Evolutionary conservation across 2,329 filamentous ascomycete genomes (phyloP), one percentile per base, ranked within the genome.

Genomic region (Lachnellula hyalina): DNA sequence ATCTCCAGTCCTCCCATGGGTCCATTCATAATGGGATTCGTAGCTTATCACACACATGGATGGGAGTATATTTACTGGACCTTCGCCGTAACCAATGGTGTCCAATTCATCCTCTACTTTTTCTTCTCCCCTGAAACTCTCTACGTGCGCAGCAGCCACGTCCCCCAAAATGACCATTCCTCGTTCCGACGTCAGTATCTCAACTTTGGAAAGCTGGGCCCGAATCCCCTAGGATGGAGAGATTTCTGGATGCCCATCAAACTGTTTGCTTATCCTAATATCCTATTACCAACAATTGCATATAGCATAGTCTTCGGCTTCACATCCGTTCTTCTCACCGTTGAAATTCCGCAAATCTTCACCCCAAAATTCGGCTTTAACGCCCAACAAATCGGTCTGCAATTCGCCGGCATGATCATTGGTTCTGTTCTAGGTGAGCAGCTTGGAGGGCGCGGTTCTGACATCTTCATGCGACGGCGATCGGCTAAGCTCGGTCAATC

Each of bases 301-400:
- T 83, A 84, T 63, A 68, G 78, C 7, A 79, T 84, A 73, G 70
- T 82, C 11, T 84, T 84, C 65, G 70, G 78, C 4, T 83, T 79
- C 64, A 73, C 70, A 32, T 76, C 72, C 42, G 75, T 83, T 14
- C 69, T 83, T 56, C 68, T 76, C 49, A 79, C 79, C 0, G 75
- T 85, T 25, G 81, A 84, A 60, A 79, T 84, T 4, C 82, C 82
- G 1, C 79, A 83, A 53, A 71, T 84, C 1, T 80, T 82, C 58
- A 72, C 75, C 5, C 68, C 73, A 23, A 77, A 78, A 54, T 85
- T 82, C 54, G 72, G 72, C 15, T 75, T 84, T 68, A 78, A 82
- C 61, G 63, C 78, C 0, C 74, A 84, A 66, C 75, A 83, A 54
- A 72, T 83, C 12, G 82, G 81, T 0, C 72, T 84, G 2, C 80